Evolutionary conservation across 179 eudicot species (phyloP).

Genomic region (Beta macrorhiza): DNA sequence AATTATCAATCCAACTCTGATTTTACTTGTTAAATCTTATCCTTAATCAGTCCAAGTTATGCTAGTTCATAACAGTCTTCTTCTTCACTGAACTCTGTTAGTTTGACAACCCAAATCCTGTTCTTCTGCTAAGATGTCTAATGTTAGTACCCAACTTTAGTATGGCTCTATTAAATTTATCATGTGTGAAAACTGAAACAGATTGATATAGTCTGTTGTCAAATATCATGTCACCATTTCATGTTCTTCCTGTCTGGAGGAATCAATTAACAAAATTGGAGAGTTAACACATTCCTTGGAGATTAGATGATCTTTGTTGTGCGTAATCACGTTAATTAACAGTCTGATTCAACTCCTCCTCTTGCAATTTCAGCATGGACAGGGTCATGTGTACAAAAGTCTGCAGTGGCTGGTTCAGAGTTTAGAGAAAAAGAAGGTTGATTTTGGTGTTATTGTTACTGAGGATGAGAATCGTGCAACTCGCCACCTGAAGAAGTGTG

Average conservation of each 20-base stretch:
- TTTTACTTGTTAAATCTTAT: no score
- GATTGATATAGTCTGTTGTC: background rate
- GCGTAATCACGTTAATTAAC: background rate
- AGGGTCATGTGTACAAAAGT: slow-evolving; percentile 68
- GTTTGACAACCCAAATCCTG: background rate
- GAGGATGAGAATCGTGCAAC: slow-evolving; percentile 61
- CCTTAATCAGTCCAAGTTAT: no score
- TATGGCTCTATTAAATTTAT: background rate
- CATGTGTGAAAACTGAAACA: no score
- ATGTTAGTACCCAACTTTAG: background rate
- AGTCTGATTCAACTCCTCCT: slow-evolving; percentile 9
- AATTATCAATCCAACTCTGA: no score
- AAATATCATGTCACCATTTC: background rate
- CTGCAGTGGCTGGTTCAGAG: slow-evolving; percentile 62
- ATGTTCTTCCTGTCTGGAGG: background rate
- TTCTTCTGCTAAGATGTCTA: background rate
- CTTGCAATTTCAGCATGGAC: slow-evolving; percentile 58
- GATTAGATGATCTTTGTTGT: background rate
- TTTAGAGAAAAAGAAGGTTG: slow-evolving; percentile 48
- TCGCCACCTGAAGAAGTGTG: slow-evolving; percentile 79
- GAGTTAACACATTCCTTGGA: background rate
- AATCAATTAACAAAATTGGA: background rate
- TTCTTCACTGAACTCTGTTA: background rate
- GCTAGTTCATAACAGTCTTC: background rate
- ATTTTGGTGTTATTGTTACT: slow-evolving; percentile 48